Base-by-base conservation (phyloP, 1,284 basidiomycete species). In the Cutaneotrichosporon sp. region DNA sequence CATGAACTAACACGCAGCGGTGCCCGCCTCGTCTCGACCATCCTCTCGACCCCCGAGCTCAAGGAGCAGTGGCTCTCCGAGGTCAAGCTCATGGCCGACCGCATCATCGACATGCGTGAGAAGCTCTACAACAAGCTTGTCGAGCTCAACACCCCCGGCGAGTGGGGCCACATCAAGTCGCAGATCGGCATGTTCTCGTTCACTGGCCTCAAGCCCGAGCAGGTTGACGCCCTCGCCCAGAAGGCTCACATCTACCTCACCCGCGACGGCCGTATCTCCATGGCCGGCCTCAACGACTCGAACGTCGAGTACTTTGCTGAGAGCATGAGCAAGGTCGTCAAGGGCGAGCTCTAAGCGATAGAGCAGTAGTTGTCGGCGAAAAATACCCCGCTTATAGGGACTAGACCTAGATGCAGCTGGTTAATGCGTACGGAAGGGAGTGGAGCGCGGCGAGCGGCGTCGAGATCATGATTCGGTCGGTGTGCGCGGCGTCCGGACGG, bases 51-150 rank as follows among this genome's bases (percentile, higher is more conserved):
- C 68, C 80, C 84, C n/a, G 84, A 85, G 60, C 84, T 98, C 57
- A 93, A 92, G 79, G 75, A 83, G 49, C 87, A 97, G 79, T 99
- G 95, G 95, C 64, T 92, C 75, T 79, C 78, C 47, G 92, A 95
- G 80, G 91, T 95, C 71, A 92, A 92, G 83, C 87, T 87, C 62
- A 99, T 99, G 97, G 93, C 95, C 13, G 87, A 92, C 70, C 85
- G 97, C 58, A 99, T 99, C 80, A 99, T 99, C 80, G 86, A 85
- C 78, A 98, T 99, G 95, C 86, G 97, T 66, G 87, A 91, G 70
- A 86, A 84, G 67, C 81, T 99, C 64, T 93, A 91, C 81, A 84
- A 90, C 69, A 82, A 87, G 65, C 82, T 99, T 60, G 88, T 89
- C 46, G 87, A 89, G 75, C 83, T 90, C 74, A 87, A 91, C 79